Percentiles rank a stretch among this genome's conserved stretches.
These are phyloP conservation scores for Termitomyces heimii DNA, from an alignment of 768 basidiomycete species.

Conservation along the genomic window DNA sequence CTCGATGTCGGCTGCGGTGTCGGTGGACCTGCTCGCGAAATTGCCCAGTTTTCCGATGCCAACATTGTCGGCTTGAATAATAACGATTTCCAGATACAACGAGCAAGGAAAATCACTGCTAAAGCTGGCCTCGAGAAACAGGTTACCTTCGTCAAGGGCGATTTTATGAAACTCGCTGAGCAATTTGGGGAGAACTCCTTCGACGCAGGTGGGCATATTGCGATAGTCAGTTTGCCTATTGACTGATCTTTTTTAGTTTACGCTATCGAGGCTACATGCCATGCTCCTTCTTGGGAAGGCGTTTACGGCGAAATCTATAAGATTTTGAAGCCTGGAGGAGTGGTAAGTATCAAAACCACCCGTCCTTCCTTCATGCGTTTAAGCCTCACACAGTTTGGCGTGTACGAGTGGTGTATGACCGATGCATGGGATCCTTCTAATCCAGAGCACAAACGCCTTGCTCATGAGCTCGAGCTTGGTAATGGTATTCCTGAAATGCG, in stretches of 20 bases:
- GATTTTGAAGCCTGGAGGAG: constrained; percentile 93
- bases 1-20: constrained; percentile 98
- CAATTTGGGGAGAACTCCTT: constrained; percentile 91
- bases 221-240: not conserved
- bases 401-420: constrained; percentile 99
- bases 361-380: not conserved
- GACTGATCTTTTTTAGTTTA: constrained; percentile 50
- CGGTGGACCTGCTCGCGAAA: constrained; percentile 94
- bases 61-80: constrained; percentile 88
- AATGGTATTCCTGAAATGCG: constrained; percentile 99
- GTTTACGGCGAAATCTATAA: constrained; percentile 91
- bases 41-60: constrained; percentile 85
- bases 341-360: constrained; percentile 48
- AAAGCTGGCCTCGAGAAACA: constrained; percentile 69
- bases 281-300: constrained; percentile 94
- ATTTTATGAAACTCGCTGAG: constrained; percentile 93
- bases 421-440: constrained; percentile 85
- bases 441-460: constrained; percentile 84
- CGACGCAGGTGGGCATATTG: constrained; percentile 71
- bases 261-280: constrained; percentile 96
- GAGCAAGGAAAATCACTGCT: constrained; percentile 81
- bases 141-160: constrained; percentile 83
- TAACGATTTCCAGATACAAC: constrained; percentile 90
- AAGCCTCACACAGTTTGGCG: constrained; percentile 65
- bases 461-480: constrained; percentile 89